These are phyloP conservation scores for Yarrowia sp. DNA, from an alignment of 805 yeast species.

Conservation along the genomic window DNA sequence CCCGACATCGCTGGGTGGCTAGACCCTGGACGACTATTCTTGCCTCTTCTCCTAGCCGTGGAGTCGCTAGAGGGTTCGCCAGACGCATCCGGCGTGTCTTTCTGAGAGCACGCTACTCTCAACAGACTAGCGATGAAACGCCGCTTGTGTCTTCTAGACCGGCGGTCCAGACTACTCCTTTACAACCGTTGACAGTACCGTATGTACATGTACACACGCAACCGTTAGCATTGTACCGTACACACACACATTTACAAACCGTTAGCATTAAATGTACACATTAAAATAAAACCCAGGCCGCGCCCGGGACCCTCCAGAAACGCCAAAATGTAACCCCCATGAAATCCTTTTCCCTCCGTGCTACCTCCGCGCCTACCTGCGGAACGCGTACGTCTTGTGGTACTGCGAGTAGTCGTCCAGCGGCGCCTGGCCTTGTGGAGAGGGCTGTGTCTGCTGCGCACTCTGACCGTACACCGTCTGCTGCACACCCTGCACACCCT, in stretches of 20 bases:
- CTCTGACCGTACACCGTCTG: slow-evolving; percentile 1
- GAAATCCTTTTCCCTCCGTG: neutral
- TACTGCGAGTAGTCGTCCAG: slow-evolving; percentile 15
- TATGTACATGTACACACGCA: no score
- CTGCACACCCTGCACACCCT: neutral
- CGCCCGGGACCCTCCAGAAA: neutral
- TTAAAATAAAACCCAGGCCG: neutral
- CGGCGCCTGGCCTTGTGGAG: neutral
- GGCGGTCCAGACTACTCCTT: no score
- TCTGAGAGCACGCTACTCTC: no score
- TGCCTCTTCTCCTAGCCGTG: no score
- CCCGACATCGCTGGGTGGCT: no score
- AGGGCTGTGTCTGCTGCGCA: neutral
- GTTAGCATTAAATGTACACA: slow-evolving; percentile 22
- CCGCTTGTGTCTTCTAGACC: no score
- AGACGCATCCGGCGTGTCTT: no score
- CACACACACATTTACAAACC: neutral
- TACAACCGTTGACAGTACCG: no score
- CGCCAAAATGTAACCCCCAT: neutral
- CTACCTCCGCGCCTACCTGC: neutral
- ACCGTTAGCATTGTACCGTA: no score
- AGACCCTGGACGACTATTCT: no score
- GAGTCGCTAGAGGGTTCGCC: no score
- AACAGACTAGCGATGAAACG: no score
- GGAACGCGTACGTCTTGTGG: slow-evolving; percentile 17